Conservation (phyloP, 345 rosid species). For the Pistacia integerrima region DNA sequence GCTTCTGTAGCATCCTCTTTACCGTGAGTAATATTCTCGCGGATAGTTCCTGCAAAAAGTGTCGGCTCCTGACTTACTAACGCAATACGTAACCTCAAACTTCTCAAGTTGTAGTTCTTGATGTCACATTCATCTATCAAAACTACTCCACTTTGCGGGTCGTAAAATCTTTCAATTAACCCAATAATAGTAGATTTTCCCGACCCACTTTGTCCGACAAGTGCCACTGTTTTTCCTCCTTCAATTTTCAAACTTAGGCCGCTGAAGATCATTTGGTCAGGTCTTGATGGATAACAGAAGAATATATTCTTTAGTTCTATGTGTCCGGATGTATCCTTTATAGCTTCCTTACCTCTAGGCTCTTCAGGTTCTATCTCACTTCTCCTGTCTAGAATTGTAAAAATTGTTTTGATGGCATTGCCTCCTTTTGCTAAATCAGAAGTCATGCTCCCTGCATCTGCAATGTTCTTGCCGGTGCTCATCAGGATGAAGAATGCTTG, state of each 20-base stretch:
- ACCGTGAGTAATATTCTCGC: slow-evolving; percentile 34
- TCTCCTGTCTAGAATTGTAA: slow-evolving; percentile 35
- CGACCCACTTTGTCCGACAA: slow-evolving; percentile 50
- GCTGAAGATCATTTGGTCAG: slow-evolving; percentile 38
- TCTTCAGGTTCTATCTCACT: slow-evolving; percentile 46
- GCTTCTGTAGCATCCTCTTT: slow-evolving; percentile 31
- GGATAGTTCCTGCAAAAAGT: slow-evolving; percentile 44
- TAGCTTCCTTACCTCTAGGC: slow-evolving; percentile 16
- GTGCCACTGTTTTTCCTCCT: slow-evolving; percentile 46
- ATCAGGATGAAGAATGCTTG: slow-evolving; percentile 50
- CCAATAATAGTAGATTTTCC: slow-evolving; percentile 54
- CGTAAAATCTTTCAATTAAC: slow-evolving; percentile 51
- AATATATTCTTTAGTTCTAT: slow-evolving; percentile 40
- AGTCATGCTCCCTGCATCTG: slow-evolving; percentile 58
- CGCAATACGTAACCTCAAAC: slow-evolving; percentile 46
- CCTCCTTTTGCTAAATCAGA: slow-evolving; percentile 45
- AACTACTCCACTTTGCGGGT: slow-evolving; percentile 37
- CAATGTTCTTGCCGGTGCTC: slow-evolving; percentile 50
- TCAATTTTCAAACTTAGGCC: slow-evolving; percentile 39
- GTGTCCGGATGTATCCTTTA: slow-evolving; percentile 20
- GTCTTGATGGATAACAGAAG: slow-evolving; percentile 48
- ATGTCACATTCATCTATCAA: slow-evolving; percentile 39
- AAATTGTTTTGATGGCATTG: slow-evolving; percentile 37
- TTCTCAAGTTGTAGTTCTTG: slow-evolving; percentile 41
- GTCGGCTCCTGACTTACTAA: slow-evolving; percentile 56